Conservation (phyloP, 768 basidiomycete species). For the Pleurotus platypus region DNA sequence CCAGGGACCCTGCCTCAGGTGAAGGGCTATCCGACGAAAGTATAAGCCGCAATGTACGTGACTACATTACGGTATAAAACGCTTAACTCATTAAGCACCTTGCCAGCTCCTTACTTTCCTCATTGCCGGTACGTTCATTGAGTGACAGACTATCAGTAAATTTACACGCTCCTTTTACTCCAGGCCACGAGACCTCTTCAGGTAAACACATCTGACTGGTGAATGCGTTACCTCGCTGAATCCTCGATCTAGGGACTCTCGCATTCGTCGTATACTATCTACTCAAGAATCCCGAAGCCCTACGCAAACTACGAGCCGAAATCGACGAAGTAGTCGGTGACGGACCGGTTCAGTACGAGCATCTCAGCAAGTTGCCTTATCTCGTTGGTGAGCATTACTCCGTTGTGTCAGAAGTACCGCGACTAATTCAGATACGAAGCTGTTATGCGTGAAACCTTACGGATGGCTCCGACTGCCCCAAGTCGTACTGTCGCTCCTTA, state of each 20-base stretch:
- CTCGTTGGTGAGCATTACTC: slow-evolving; percentile 25
- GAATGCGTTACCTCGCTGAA: not conserved
- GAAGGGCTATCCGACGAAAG: slow-evolving; percentile 34
- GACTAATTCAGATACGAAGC: slow-evolving; percentile 19
- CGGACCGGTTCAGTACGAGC: slow-evolving; percentile 30
- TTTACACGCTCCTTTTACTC: not conserved
- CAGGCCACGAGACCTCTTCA: slow-evolving; percentile 23
- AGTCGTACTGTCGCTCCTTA: slow-evolving; percentile 26
- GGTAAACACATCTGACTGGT: slow-evolving; percentile 4
- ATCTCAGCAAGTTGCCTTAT: slow-evolving; percentile 42
- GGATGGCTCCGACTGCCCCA: slow-evolving; percentile 35
- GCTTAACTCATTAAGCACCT: not conserved
- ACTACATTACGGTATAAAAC: not conserved
- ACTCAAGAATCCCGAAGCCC: slow-evolving; percentile 36
- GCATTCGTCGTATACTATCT: slow-evolving; percentile 41
- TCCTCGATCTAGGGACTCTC: slow-evolving; percentile 31
- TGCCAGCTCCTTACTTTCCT: slow-evolving; percentile 43
- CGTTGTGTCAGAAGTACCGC: not conserved
- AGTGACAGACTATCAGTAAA: not conserved
- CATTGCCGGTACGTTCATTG: slow-evolving; percentile 33
- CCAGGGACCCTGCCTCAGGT: slow-evolving; percentile 42
- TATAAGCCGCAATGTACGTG: slow-evolving; percentile 37
- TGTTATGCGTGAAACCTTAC: slow-evolving; percentile 34
- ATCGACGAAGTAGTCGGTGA: slow-evolving; percentile 43
- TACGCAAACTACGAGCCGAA: slow-evolving; percentile 43